phyloP scores from a whole-genome alignment of 169 alveolate species.

The Cryptosporidium felis region DNA sequence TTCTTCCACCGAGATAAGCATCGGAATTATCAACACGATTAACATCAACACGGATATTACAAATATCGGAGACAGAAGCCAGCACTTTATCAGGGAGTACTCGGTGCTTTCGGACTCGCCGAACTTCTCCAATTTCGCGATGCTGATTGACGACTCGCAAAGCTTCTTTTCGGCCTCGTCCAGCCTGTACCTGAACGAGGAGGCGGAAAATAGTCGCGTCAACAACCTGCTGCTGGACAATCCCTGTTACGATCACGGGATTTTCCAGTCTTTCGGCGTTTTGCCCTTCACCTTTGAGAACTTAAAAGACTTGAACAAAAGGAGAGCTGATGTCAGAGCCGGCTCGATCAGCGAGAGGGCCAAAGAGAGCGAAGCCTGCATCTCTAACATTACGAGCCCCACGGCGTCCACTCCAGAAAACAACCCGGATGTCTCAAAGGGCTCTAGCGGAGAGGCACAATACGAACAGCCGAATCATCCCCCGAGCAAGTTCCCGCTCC shows the following conservation, averaged over 20 bases:
- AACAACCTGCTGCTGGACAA: not conserved
- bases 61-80: conserved; percentile 41
- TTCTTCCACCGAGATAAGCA: conserved; percentile 1
- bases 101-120: conserved; percentile 31
- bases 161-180: conserved; percentile 32
- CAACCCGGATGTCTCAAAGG: too few species aligned
- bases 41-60: conserved; percentile 55
- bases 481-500: too few species aligned
- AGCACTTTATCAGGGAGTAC: conserved; percentile 45
- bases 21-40: conserved; percentile 41
- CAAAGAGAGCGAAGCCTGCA: too few species aligned
- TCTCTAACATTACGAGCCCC: too few species aligned
- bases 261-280: conserved; percentile 47
- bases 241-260: conserved; percentile 26
- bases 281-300: conserved; percentile 18
- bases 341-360: too few species aligned
- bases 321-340: too few species aligned
- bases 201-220: not conserved
- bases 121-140: conserved; percentile 7
- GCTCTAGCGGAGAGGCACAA: too few species aligned
- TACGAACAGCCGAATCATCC: too few species aligned
- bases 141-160: conserved; percentile 1
- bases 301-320: not conserved
- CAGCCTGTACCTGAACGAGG: not conserved
- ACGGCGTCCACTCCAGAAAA: too few species aligned